Conservation (phyloP, 1,284 basidiomycete genomes). For the Macrocystidia cucumis region DNA sequence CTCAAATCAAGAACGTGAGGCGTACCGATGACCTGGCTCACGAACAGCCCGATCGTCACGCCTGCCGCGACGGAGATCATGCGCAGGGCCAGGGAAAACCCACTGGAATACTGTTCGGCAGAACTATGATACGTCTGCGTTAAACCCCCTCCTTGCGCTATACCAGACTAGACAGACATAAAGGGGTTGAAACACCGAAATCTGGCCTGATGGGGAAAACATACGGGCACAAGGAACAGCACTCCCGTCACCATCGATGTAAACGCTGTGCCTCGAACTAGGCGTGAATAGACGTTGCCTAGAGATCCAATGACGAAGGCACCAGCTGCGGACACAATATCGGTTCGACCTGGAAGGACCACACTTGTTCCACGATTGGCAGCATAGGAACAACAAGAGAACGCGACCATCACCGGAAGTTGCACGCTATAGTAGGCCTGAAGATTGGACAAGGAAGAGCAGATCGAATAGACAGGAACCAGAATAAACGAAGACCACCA, state of each 20-base stretch:
- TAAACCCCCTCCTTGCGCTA: slow-evolving; percentile 79
- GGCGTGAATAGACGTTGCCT: slow-evolving; percentile 75
- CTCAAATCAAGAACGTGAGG: background rate
- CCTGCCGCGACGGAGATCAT: slow-evolving; percentile 88
- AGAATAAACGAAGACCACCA: slow-evolving; percentile 73
- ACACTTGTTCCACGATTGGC: slow-evolving; percentile 55
- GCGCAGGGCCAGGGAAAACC: slow-evolving; percentile 60
- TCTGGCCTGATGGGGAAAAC: slow-evolving; percentile 14
- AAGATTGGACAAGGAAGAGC: slow-evolving; percentile 73
- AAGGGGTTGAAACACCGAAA: background rate
- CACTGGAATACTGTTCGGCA: slow-evolving; percentile 60
- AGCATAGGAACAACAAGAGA: slow-evolving; percentile 71
- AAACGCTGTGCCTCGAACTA: slow-evolving; percentile 76
- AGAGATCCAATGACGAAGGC: slow-evolving; percentile 76
- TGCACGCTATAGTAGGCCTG: slow-evolving; percentile 66
- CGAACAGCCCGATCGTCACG: slow-evolving; percentile 78
- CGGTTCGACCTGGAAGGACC: slow-evolving; percentile 40
- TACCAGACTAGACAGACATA: slow-evolving; percentile 56
- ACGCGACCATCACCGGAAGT: slow-evolving; percentile 70
- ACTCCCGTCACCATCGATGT: slow-evolving; percentile 88
- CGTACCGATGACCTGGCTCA: slow-evolving; percentile 61
- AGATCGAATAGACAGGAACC: slow-evolving; percentile 74
- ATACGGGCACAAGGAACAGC: slow-evolving; percentile 75
- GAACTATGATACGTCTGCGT: slow-evolving; percentile 60
- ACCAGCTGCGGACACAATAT: slow-evolving; percentile 69